Base-by-base conservation (phyloP, 805 yeast species). In the Schizosaccharomyces octosporus region DNA sequence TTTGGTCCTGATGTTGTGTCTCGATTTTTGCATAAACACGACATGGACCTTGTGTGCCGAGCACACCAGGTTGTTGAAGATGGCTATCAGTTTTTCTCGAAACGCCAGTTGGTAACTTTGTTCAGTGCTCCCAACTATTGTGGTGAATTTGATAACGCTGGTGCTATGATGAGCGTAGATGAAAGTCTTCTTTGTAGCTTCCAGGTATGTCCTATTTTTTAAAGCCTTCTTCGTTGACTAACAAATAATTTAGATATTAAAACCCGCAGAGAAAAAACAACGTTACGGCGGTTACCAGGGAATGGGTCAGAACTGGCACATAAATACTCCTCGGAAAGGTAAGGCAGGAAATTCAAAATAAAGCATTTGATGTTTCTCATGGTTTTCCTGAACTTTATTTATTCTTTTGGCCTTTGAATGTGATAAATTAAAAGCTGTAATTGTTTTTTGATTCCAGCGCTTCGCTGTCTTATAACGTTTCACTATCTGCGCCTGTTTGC, bases 61-160 rank as follows among this genome's bases (percentile, higher is more conserved):
- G 97, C 97, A 59, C 98, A 90, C 78, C 97, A 90, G 76, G 98
- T 90, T 65, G 98, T 90, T 64, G 98, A 90, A 76, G 98, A 90
- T 74, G 98, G 98, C 66, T 90, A 93, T 74, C 97, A 90, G 76
- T 90, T 90, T 72, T 90, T 93, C 73, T 81, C 93, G 66, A 90
- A 90, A 73, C 84, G 97, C 71, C 97, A 90, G 74, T 79, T 90
- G 70, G 97, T 90, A 60, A 90, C 98, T 41, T 78, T 90, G 66
- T 90, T 90, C 72, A 83, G 93, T 62, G 98, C 98, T 63, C 98
- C 98, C 67, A 93, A 93, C 74, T 66, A 66, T 61, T 93, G 97
- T 79, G 98, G 98, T 69, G 97, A 93, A 74, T 90, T 90, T 71
- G 98, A 90, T 74, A 90, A 90, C 70, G 97, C 97, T 1, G 98